Evolutionary conservation across 306 rosid species (phyloP).

Genomic region (Elaeagnus macrophylla): DNA sequence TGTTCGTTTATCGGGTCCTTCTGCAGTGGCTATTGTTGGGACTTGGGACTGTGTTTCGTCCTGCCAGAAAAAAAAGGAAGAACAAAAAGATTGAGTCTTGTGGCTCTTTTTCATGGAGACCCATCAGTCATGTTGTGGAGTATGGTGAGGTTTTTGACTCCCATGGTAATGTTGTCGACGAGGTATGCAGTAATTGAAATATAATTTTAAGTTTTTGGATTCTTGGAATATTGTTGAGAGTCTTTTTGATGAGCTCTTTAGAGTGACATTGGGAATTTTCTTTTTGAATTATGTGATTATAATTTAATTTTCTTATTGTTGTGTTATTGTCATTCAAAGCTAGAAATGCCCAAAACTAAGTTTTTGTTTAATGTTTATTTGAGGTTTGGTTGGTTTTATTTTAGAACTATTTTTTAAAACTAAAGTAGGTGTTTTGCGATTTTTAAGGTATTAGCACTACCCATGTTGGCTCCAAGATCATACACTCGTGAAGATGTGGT

Average conservation of each 20-base stretch:
- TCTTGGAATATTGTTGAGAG: not conserved
- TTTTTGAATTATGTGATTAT: not conserved
- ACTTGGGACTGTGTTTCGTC: slow-evolving; percentile 63
- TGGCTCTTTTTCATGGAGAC: slow-evolving; percentile 38
- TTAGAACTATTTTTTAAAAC: not conserved
- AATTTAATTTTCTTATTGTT: not conserved
- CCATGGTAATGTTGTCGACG: slow-evolving; percentile 61
- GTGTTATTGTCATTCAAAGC: not conserved
- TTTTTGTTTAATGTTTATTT: not conserved
- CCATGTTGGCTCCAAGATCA: slow-evolving; percentile 93
- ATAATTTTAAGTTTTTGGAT: not conserved
- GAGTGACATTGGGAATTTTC: not conserved
- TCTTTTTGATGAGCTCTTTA: not conserved
- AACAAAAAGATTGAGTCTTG: not conserved
- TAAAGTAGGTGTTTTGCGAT: not conserved
- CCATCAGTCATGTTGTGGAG: slow-evolving; percentile 72
- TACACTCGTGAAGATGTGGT: slow-evolving; percentile 93
- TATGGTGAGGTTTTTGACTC: slow-evolving; percentile 66
- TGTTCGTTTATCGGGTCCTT: slow-evolving; percentile 84
- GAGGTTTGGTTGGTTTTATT: not conserved
- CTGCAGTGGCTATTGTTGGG: slow-evolving; percentile 52
- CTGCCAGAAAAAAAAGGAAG: slow-evolving; percentile 25
- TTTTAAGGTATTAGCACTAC: slow-evolving; percentile 58
- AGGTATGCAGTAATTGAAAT: slow-evolving; percentile 29
- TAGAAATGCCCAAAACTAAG: not conserved